Evolutionary conservation across 2,329 filamentous ascomycete species (phyloP).

Genomic region (Ophiocordyceps unilateralis): DNA sequence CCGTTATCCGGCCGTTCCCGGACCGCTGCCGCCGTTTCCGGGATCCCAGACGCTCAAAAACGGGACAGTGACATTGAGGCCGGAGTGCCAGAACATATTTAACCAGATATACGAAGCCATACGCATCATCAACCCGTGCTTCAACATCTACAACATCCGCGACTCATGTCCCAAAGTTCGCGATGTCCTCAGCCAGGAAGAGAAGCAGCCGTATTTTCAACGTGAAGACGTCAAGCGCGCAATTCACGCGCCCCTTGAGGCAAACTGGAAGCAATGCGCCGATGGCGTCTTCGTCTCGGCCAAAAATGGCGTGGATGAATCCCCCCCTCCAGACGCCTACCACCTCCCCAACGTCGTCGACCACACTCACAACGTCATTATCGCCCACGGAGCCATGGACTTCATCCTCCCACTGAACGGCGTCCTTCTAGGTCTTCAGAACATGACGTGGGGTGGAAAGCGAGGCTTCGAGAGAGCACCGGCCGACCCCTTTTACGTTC

Average conservation of each 20-base stretch:
- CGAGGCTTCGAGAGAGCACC: slow-evolving; percentile 52
- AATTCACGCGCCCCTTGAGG: slow-evolving; percentile 40
- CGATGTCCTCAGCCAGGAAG: slow-evolving; percentile 53
- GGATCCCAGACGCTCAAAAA: slow-evolving; percentile 17
- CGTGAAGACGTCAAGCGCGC: slow-evolving; percentile 50
- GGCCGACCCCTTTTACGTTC: slow-evolving; percentile 48
- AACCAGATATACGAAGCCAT: slow-evolving; percentile 36
- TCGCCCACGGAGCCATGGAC: slow-evolving; percentile 56
- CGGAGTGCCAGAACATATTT: slow-evolving; percentile 40
- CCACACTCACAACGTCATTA: slow-evolving; percentile 51
- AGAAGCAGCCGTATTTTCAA: slow-evolving; percentile 49
- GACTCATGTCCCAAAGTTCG: slow-evolving; percentile 54
- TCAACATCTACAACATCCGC: slow-evolving; percentile 57
- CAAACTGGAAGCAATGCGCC: slow-evolving; percentile 5
- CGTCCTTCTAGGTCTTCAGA: slow-evolving; percentile 56
- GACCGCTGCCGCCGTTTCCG: slow-evolving; percentile 35
- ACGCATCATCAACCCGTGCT: slow-evolving; percentile 53
- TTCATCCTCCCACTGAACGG: slow-evolving; percentile 52
- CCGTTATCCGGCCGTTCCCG: slow-evolving; percentile 45
- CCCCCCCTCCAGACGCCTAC: slow-evolving; percentile 30
- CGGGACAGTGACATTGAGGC: slow-evolving; percentile 13
- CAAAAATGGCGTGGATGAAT: slow-evolving; percentile 6
- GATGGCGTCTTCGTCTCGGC: slow-evolving; percentile 2
- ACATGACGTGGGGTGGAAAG: slow-evolving; percentile 62
- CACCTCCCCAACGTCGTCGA: slow-evolving; percentile 59